A percentile compares a stretch with the other conserved stretches of the same genome.
These are phyloP conservation scores for Penicillium maclennaniae DNA, from an alignment of 495 filamentous ascomycete species.

Conservation along the genomic window DNA sequence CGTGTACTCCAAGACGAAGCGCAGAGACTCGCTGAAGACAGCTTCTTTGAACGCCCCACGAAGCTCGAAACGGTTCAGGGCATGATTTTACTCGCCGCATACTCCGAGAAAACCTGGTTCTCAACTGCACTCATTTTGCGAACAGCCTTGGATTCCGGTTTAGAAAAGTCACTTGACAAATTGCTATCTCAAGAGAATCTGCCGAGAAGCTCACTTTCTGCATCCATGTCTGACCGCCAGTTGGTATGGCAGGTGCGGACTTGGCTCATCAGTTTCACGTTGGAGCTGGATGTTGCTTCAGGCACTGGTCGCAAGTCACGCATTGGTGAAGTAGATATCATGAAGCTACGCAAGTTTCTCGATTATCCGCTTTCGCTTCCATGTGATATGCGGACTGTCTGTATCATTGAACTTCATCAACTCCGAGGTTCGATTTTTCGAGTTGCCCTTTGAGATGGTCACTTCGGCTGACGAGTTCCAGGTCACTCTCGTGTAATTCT, in stretches of 20 bases:
- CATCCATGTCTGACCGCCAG: conserved; percentile 38
- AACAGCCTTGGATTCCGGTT: conserved; percentile 39
- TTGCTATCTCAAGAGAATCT: conserved; percentile 33
- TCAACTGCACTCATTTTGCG: conserved; percentile 42
- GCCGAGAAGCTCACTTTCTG: conserved; percentile 38
- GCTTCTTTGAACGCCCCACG: conserved; percentile 42
- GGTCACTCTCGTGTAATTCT: conserved; percentile 32
- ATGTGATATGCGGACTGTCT: conserved; percentile 41
- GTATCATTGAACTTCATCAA: conserved; percentile 42
- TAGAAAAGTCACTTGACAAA: conserved; percentile 41
- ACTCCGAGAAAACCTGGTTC: conserved; percentile 46
- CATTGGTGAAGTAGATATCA: conserved; percentile 38
- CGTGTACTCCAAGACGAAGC: conserved; percentile 44
- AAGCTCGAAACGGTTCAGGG: conserved; percentile 44
- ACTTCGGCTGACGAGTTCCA: conserved; percentile 6
- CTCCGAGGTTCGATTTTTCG: conserved; percentile 26
- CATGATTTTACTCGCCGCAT: conserved; percentile 43
- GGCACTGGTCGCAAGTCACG: conserved; percentile 43
- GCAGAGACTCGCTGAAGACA: conserved; percentile 41
- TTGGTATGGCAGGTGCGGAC: conserved; percentile 42
- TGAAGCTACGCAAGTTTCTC: conserved; percentile 37
- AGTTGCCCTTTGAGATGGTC: neutral
- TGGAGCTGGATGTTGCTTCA: conserved; percentile 42
- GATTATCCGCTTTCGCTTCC: conserved; percentile 43
- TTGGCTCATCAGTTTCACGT: conserved; percentile 41